Evolutionary conservation across 768 basidiomycete genomes (phyloP).

Genomic region (Scleroderma citrinum): DNA sequence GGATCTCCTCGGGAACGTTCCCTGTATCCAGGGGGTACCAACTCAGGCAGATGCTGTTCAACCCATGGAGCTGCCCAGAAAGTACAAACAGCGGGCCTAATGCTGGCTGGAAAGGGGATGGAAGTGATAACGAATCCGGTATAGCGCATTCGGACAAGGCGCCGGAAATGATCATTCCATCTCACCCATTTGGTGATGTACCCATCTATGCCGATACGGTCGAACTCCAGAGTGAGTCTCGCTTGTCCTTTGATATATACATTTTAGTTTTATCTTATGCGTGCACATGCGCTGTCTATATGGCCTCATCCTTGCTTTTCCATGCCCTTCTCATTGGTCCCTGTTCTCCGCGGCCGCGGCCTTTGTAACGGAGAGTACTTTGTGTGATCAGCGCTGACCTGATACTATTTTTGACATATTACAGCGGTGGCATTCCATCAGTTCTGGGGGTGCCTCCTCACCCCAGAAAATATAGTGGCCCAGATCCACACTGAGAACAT

Average conservation of each 20-base stretch:
- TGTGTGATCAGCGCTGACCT: background rate
- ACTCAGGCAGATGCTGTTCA: constrained; percentile 25
- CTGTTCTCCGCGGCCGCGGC: background rate
- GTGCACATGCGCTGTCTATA: background rate
- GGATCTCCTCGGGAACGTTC: constrained; percentile 22
- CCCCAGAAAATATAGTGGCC: constrained; percentile 27
- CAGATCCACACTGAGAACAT: constrained; percentile 21
- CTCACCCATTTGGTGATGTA: constrained; percentile 23
- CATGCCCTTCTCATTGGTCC: background rate
- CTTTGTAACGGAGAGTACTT: background rate
- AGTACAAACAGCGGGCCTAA: background rate
- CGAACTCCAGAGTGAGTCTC: constrained; percentile 37
- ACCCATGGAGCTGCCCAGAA: constrained; percentile 7
- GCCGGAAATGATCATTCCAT: constrained; percentile 27
- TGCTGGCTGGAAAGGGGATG: background rate
- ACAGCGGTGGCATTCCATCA: constrained; percentile 30
- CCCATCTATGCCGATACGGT: constrained; percentile 34
- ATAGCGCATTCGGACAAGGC: constrained; percentile 10
- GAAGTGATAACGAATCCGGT: background rate
- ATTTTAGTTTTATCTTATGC: background rate
- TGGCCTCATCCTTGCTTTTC: background rate
- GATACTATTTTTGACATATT: background rate
- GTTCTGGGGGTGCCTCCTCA: constrained; percentile 29
- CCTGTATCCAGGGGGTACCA: constrained; percentile 21
- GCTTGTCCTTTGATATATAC: background rate